Evolutionary conservation across 108 stramenopile genomes (phyloP).

Genomic region (Cyclotella baltica): DNA sequence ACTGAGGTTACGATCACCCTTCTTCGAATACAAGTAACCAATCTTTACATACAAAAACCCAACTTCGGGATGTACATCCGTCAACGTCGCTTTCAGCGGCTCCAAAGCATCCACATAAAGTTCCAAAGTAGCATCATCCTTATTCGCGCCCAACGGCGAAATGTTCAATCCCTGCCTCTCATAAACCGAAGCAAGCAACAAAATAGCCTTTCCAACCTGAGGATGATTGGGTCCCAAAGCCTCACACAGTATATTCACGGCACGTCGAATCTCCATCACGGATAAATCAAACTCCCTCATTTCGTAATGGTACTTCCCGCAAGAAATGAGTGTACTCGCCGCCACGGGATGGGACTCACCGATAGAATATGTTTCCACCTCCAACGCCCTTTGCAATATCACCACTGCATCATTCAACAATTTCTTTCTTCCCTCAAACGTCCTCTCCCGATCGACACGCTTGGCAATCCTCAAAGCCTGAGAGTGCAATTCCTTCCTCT

Average conservation of each 20-base stretch:
- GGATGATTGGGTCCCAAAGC: conserved; percentile 46
- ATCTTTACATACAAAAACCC: conserved; percentile 46
- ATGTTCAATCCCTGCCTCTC: conserved; percentile 41
- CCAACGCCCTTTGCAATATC: conserved; percentile 33
- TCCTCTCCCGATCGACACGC: conserved; percentile 5
- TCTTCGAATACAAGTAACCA: conserved; percentile 46
- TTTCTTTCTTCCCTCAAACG: conserved; percentile 12
- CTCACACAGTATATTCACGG: conserved; percentile 25
- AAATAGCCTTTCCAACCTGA: conserved; percentile 37
- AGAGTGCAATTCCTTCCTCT: conserved; percentile 30
- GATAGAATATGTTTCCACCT: conserved; percentile 26
- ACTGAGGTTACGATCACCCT: conserved; percentile 30
- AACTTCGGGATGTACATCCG: conserved; percentile 37
- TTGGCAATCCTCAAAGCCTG: conserved; percentile 27
- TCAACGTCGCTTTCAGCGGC: conserved; percentile 40
- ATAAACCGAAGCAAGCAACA: conserved; percentile 45
- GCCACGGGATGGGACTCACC: conserved; percentile 45
- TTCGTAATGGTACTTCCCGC: conserved; percentile 50
- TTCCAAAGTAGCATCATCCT: conserved; percentile 40
- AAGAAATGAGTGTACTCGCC: conserved; percentile 40
- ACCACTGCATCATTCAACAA: conserved; percentile 36
- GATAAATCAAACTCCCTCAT: conserved; percentile 47
- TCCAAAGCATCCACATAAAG: conserved; percentile 51
- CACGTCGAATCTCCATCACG: conserved; percentile 41
- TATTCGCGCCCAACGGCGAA: conserved; percentile 28